Evolutionary conservation across 495 filamentous ascomycete species (phyloP), one percentile per base, ranked within the genome.

Genomic region (Trichoderma virens): DNA sequence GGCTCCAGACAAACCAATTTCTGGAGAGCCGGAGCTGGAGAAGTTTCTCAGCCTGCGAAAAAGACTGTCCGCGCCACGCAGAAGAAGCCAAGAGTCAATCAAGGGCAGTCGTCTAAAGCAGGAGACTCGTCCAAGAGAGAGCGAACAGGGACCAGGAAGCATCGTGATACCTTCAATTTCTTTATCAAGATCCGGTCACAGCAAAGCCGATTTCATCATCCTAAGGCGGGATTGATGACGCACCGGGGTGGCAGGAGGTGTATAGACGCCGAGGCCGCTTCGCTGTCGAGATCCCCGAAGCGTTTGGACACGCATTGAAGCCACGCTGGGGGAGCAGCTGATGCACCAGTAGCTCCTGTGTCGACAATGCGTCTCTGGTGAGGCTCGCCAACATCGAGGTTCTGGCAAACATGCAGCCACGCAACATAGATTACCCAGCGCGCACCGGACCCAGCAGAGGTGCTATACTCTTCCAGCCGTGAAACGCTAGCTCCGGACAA

Each of bases 401-500:
- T 30, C 23, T 56, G 51, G 51, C 51, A 56, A 28, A 56, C 51
- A 56, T 56, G 51, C 51, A 56, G 25, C 51, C 51, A 30, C 23
- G 18, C 27, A 56, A 56, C 25, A 56, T 56, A 25, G 25, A 56
- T 9, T 11, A 30, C 51, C 25, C n/a, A n/a, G n/a, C n/a, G n/a
- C n/a, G n/a, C n/a, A n/a, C n/a, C n/a, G n/a, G n/a, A n/a, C n/a
- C n/a, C n/a, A n/a, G n/a, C n/a, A n/a, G n/a, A n/a, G n/a, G n/a
- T n/a, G n/a, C n/a, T n/a, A n/a, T n/a, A n/a, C n/a, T n/a, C n/a
- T n/a, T n/a, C n/a, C n/a, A n/a, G n/a, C n/a, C n/a, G n/a, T n/a
- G n/a, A n/a, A n/a, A n/a, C n/a, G n/a, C n/a, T n/a, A n/a, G n/a
- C n/a, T n/a, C n/a, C n/a, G n/a, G n/a, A n/a, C n/a, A n/a, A n/a